Evolutionary conservation across 192 early-diverging fungal genomes (phyloP).

Genomic region (Coemansia reversa): DNA sequence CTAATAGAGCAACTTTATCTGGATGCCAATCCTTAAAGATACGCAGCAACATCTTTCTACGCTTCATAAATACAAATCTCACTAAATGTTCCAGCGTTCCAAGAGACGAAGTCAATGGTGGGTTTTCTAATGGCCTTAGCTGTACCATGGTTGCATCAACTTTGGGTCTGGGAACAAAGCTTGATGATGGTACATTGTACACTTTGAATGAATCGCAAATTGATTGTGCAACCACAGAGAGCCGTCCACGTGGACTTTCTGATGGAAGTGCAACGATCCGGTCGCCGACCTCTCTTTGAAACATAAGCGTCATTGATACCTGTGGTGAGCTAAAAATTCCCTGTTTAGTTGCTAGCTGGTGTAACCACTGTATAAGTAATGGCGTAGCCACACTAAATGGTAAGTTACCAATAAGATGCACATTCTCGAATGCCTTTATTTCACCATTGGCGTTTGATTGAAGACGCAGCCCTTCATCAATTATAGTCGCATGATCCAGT

Average conservation of each 20-base stretch:
- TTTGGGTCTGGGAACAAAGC: conserved; percentile 76
- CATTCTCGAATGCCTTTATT: conserved; percentile 23
- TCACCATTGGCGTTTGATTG: conserved; percentile 6
- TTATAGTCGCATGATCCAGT: conserved; percentile 57
- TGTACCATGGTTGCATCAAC: conserved; percentile 76
- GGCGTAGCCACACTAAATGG: conserved; percentile 77
- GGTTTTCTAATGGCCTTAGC: conserved; percentile 55
- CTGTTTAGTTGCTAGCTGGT: conserved; percentile 52
- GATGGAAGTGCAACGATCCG: conserved; percentile 59
- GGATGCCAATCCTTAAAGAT: conserved; percentile 59
- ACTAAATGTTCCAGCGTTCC: conserved; percentile 61
- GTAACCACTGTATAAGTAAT: conserved; percentile 71
- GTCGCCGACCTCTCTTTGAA: conserved; percentile 77
- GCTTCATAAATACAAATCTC: conserved; percentile 66
- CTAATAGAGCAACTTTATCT: conserved; percentile 43
- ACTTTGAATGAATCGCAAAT: conserved; percentile 64
- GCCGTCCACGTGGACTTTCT: conserved; percentile 59
- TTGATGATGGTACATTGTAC: conserved; percentile 60
- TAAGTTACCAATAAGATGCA: conserved; percentile 76
- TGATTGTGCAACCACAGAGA: conserved; percentile 72
- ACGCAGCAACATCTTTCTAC: conserved; percentile 65
- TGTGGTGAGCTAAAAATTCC: conserved; percentile 61
- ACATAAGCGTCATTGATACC: conserved; percentile 77
- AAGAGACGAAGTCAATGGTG: conserved; percentile 54
- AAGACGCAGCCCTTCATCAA: conserved; percentile 32